These are phyloP conservation scores for Dillenia suffruticosa DNA, from an alignment of 164 flowering plant genomes.

Conservation along the genomic window DNA sequence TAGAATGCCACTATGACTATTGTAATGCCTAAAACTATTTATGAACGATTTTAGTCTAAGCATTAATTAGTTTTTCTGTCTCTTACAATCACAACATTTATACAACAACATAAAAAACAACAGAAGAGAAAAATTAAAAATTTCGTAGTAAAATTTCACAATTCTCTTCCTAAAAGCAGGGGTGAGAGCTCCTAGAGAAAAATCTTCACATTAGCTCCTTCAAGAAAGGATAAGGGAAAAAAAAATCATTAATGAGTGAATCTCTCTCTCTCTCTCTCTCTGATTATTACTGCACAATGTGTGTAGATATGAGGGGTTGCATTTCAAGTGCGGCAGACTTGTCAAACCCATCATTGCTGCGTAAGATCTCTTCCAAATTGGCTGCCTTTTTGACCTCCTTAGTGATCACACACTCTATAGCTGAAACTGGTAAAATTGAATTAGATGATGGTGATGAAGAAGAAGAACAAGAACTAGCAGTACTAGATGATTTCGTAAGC, in stretches of 20 bases:
- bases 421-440: background rate
- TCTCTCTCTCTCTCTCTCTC: background rate
- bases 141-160: too few species aligned
- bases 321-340: conserved; percentile 50
- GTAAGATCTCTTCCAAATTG: conserved; percentile 42
- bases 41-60: too few species aligned
- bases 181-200: conserved; percentile 3
- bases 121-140: conserved; percentile 4
- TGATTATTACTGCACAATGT: conserved; percentile 13
- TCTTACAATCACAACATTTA: background rate
- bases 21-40: too few species aligned
- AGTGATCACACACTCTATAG: conserved; percentile 4
- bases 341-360: conserved; percentile 29
- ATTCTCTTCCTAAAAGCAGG: too few species aligned
- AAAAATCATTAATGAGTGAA: background rate
- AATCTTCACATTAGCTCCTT: conserved; percentile 18
- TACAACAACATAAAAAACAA: background rate
- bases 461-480: too few species aligned
- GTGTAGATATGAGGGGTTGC: conserved; percentile 45
- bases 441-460: conserved; percentile 6
- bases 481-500: conserved; percentile 32
- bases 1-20: background rate
- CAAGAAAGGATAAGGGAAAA: background rate
- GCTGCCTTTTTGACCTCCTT: conserved; percentile 14
- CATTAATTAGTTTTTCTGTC: background rate